Base-by-base conservation (phyloP, 441 rosid species). In the Flueggea neowawraea region DNA sequence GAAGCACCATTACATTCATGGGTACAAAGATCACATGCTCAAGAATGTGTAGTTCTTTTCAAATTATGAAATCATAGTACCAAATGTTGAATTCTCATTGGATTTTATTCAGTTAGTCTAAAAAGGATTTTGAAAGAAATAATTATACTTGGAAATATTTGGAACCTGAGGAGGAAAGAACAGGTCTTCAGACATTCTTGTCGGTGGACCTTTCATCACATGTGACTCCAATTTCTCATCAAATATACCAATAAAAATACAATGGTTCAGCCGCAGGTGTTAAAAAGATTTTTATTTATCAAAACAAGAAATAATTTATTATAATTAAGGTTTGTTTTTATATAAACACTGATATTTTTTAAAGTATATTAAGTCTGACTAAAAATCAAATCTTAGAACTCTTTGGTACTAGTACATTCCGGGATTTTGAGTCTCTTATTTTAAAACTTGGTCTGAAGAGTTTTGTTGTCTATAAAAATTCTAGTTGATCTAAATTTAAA, bases 181-280 rank as follows among this genome's bases (percentile, higher is more conserved):
- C 47, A 61, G 36, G 43, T 41, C 43, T 16, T 33, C 28, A 43
- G 71, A 73, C 71, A 57, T 70, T 66, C 65, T 57, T 61, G 41
- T 28, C 28, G 28, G 28, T 73, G 77, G 65, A 57, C 56, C 68
- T 67, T 56, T 50, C 73, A 54, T 17, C 62, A 51, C 72, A 67
- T 59, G 64, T 67, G 66, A 70, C 67, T 62, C 68, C 60, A 2
- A 22, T 0, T 22, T 22, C 31, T 33, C 53, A 61, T 66, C 68
- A 55, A 57, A 62, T 52, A 52, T 47, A 16, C 32, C 50, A 33
- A n/a, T 54, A 11, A 15, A 53, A 58, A 43, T 55, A 28, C 55
- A 65, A 48, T 65, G 75, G 60, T 59, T 53, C 3, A 5, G 14
- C 45, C 12, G 12, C 10, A 22, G 28, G 28, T 22, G 28, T 22